Conservation (phyloP, 345 rosid genomes). For the Mallotus nudiflorus region DNA sequence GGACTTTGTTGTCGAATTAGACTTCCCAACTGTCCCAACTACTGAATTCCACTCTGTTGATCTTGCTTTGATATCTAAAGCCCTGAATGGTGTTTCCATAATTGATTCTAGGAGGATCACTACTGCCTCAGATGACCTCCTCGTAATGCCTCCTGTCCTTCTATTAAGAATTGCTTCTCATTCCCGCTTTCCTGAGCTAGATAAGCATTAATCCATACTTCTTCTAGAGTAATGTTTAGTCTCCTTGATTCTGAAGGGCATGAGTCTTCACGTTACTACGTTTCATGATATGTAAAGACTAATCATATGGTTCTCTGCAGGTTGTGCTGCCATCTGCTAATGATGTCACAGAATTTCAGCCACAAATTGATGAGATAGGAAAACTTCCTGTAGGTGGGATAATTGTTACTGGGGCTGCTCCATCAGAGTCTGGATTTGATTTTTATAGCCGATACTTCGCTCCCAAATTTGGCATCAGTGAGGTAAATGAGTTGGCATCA, state of each 20-base stretch:
- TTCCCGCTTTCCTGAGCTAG: not conserved
- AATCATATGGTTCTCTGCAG: conserved; percentile 34
- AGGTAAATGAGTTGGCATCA: conserved; percentile 40
- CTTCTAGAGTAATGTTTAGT: not conserved
- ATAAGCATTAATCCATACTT: not conserved
- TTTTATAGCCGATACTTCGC: conserved; percentile 65
- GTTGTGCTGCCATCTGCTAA: conserved; percentile 63
- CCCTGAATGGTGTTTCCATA: conserved; percentile 47
- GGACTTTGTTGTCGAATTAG: conserved; percentile 45
- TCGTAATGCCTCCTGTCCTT: conserved; percentile 38
- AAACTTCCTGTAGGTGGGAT: conserved; percentile 58
- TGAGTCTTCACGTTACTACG: not conserved
- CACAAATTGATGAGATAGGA: conserved; percentile 46
- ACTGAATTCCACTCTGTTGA: conserved; percentile 37
- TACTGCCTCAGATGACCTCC: conserved; percentile 25
- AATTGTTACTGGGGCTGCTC: conserved; percentile 55
- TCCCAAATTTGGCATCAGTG: conserved; percentile 64
- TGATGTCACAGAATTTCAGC: conserved; percentile 52
- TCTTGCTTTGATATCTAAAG: conserved; percentile 37
- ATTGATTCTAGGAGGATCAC: conserved; percentile 54
- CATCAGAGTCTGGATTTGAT: conserved; percentile 60
- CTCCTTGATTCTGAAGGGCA: not conserved
- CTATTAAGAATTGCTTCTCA: not conserved
- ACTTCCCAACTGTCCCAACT: conserved; percentile 46
- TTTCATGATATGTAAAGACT: not conserved